These are phyloP conservation scores for Phytophthora pini DNA, from an alignment of 352 stramenopile species.

Conservation along the genomic window DNA sequence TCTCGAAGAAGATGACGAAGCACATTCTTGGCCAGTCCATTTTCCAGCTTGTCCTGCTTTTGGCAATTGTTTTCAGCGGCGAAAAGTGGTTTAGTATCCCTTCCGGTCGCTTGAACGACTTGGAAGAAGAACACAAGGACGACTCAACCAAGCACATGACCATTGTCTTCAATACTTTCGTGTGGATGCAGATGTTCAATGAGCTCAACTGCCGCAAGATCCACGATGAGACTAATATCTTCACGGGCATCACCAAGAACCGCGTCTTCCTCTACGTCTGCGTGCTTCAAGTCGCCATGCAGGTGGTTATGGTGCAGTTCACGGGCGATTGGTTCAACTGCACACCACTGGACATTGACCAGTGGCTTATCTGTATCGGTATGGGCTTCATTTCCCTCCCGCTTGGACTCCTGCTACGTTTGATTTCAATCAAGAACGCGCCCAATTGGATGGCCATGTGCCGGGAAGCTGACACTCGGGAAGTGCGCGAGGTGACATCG, in stretches of 20 bases:
- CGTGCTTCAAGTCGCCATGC: slow-evolving; percentile 86
- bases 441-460: slow-evolving; percentile 64
- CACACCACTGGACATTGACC: slow-evolving; percentile 40
- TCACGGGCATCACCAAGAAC: slow-evolving; percentile 91
- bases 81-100: slow-evolving; percentile 52
- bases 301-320: slow-evolving; percentile 95
- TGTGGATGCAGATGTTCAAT: slow-evolving; percentile 94
- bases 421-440: slow-evolving; percentile 60
- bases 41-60: slow-evolving; percentile 90
- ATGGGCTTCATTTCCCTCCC: slow-evolving; percentile 57
- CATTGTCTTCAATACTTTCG: slow-evolving; percentile 97
- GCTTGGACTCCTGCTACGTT: slow-evolving; percentile 54
- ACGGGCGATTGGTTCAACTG: slow-evolving; percentile 78
- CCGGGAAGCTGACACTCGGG: slow-evolving; percentile 49
- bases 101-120: slow-evolving; percentile 44
- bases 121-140: slow-evolving; percentile 51
- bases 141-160: slow-evolving; percentile 92
- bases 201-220: slow-evolving; percentile 80
- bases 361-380: slow-evolving; percentile 67
- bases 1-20: slow-evolving; percentile 94
- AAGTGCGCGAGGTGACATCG: slow-evolving; percentile 41
- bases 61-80: slow-evolving; percentile 81
- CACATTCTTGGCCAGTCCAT: slow-evolving; percentile 93
- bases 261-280: slow-evolving; percentile 92
- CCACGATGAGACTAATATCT: slow-evolving; percentile 95